Percentiles rank a stretch among this genome's conserved stretches.
These are phyloP conservation scores for Xylariaceae sp. DNA, from an alignment of 2,329 filamentous ascomycete species.

Conservation along the genomic window DNA sequence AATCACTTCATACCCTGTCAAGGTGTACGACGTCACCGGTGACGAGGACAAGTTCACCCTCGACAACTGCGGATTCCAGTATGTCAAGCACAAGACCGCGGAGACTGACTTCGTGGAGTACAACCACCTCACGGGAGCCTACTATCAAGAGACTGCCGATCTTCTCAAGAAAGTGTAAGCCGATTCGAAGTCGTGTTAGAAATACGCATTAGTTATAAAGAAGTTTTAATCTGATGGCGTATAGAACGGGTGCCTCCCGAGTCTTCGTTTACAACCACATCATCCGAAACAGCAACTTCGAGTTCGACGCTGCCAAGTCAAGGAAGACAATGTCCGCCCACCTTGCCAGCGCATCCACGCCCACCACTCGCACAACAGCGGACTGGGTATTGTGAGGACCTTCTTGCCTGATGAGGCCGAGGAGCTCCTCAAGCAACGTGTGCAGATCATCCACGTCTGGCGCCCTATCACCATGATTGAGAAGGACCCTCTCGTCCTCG, in stretches of 20 bases:
- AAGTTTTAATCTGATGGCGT: neutral
- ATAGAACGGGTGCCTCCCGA: neutral
- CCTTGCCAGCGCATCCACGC: neutral
- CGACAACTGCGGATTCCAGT: neutral
- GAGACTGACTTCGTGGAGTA: neutral
- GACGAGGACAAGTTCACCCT: neutral
- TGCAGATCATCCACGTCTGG: neutral
- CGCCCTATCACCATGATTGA: neutral
- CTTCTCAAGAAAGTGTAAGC: neutral
- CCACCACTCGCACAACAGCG: neutral
- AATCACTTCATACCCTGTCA: neutral
- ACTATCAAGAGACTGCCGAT: neutral
- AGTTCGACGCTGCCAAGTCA: neutral
- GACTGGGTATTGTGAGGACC: neutral
- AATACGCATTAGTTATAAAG: neutral
- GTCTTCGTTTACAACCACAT: neutral
- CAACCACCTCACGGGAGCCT: neutral
- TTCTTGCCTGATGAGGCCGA: neutral
- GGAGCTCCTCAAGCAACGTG: neutral
- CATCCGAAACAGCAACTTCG: neutral
- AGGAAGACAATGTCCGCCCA: neutral
- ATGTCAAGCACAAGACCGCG: neutral
- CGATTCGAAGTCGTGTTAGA: neutral
- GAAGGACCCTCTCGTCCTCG: neutral
- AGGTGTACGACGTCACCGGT: neutral